A percentile compares a stretch with the other conserved stretches of the same genome.
phyloP scores from a whole-genome alignment of 2,329 filamentous ascomycete species.

The Botrytis aclada region DNA sequence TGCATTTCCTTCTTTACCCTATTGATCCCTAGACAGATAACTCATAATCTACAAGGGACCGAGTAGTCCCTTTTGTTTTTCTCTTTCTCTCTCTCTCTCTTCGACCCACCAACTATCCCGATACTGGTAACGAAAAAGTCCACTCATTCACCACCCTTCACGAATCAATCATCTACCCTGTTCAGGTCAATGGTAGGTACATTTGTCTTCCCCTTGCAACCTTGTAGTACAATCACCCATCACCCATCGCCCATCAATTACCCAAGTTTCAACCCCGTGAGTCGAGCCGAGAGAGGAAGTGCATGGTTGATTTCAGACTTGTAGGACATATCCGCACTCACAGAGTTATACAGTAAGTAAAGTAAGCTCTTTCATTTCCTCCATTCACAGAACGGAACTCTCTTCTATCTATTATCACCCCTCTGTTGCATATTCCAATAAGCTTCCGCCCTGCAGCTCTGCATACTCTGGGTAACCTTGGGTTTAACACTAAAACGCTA shows the following conservation, averaged over 20 bases:
- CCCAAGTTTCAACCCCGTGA: slow-evolving; percentile 5
- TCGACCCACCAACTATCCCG: neutral
- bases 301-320: neutral
- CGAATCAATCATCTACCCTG: slow-evolving; percentile 1
- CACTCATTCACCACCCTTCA: neutral
- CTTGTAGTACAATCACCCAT: neutral
- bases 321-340: slow-evolving; percentile 4
- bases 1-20: neutral
- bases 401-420: neutral
- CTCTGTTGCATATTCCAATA: neutral
- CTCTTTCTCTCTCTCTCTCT: neutral
- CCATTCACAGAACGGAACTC: neutral
- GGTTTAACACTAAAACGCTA: neutral
- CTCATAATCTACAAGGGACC: neutral
- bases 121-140: neutral
- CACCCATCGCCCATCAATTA: neutral
- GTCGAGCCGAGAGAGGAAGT: slow-evolving; percentile 4
- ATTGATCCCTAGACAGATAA: neutral
- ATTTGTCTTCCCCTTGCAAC: slow-evolving; percentile 7
- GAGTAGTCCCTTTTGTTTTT: neutral
- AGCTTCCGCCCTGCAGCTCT: neutral
- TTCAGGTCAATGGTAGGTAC: neutral
- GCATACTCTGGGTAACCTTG: neutral
- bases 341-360: neutral
- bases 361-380: neutral